These are phyloP conservation scores for Thalassiosira ordinaria DNA, from an alignment of 352 stramenopile genomes.

Conservation along the genomic window DNA sequence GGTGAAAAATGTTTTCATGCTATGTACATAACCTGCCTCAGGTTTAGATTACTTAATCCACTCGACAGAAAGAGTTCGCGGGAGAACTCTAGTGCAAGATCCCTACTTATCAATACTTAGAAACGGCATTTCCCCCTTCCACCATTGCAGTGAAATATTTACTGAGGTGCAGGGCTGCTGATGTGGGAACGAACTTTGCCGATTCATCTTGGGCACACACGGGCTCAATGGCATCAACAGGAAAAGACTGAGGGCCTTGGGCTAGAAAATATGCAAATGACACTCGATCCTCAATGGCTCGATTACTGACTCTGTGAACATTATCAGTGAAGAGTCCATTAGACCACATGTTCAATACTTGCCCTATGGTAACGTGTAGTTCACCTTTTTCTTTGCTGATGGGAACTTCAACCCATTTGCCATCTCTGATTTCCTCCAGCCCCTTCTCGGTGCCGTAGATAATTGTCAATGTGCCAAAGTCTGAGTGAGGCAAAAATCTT, in stretches of 20 bases:
- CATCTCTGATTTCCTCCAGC: constrained; percentile 23
- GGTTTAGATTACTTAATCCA: too few relatives aligned
- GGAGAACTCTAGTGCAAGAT: too few relatives aligned
- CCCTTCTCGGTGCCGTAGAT: constrained; percentile 1
- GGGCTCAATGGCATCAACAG: not conserved
- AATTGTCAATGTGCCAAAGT: constrained; percentile 14
- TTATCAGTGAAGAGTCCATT: too few relatives aligned
- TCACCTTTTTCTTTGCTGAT: not conserved
- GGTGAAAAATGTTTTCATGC: too few relatives aligned
- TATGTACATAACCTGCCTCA: too few relatives aligned
- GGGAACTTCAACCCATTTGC: constrained; percentile 2
- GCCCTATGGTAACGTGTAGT: constrained; percentile 7
- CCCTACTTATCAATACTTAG: too few relatives aligned
- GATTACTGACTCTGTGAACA: constrained; percentile 9
- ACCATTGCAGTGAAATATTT: too few relatives aligned
- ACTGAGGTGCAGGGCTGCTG: too few relatives aligned
- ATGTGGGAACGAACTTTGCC: too few relatives aligned
- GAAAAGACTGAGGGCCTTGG: not conserved
- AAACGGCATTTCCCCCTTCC: too few relatives aligned
- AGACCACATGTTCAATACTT: constrained; percentile 12
- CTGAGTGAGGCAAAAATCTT: constrained; percentile 13
- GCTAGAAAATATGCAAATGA: constrained; percentile 10
- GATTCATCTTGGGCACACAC: too few relatives aligned
- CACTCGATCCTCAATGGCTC: constrained; percentile 6
- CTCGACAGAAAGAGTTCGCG: too few relatives aligned